Conservation (phyloP, 345 rosid genomes). For the Arabis hirsuta region DNA sequence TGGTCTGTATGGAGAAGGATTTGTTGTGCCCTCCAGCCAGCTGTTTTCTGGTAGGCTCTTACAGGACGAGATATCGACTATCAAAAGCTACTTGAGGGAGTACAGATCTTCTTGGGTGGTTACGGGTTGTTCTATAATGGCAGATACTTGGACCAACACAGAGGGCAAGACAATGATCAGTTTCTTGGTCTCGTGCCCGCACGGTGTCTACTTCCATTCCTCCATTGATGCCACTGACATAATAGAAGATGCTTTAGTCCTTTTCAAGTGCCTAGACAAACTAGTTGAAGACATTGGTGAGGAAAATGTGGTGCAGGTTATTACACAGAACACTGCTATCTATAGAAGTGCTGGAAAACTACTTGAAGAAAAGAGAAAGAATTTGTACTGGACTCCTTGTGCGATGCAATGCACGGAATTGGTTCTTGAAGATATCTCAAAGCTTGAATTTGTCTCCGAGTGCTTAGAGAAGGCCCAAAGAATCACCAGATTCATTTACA, state of each 20-base stretch:
- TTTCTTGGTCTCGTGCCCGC: conserved; percentile 67
- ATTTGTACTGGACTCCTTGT: conserved; percentile 83
- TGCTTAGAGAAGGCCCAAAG: conserved; percentile 64
- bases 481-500: conserved; percentile 70
- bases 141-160: conserved; percentile 70
- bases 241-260: conserved; percentile 55
- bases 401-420: conserved; percentile 64
- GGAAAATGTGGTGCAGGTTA: conserved; percentile 73
- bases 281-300: conserved; percentile 80
- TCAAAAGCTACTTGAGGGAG: conserved; percentile 53
- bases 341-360: conserved; percentile 73
- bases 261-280: conserved; percentile 65
- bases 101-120: conserved; percentile 54
- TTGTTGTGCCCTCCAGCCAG: conserved; percentile 54
- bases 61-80: conserved; percentile 57
- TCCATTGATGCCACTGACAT: conserved; percentile 67
- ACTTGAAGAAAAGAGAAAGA: conserved; percentile 77
- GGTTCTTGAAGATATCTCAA: conserved; percentile 70
- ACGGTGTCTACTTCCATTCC: conserved; percentile 64
- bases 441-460: conserved; percentile 63
- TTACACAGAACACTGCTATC: conserved; percentile 58
- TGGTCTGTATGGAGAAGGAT: conserved; percentile 56
- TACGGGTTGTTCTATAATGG: conserved; percentile 62
- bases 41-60: conserved; percentile 53
- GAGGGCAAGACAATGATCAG: conserved; percentile 64